Conservation (phyloP, 2,329 filamentous ascomycete species). For the Ophiosphaerella korrae region DNA sequence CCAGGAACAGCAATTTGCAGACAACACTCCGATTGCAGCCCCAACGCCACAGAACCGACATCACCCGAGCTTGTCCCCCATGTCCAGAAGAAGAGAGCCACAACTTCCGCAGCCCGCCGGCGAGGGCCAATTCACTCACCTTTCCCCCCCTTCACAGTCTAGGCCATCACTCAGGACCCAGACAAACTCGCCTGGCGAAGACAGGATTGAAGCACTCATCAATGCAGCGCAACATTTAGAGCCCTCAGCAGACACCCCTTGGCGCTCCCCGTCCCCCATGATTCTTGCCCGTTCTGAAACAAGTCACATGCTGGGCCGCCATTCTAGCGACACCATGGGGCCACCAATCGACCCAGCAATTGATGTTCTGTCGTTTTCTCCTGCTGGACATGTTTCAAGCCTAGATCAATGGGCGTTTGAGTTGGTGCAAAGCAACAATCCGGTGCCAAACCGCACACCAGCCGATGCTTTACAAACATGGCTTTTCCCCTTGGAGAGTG, state of each 20-base stretch:
- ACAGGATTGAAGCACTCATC: conserved; percentile 45
- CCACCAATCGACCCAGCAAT: conserved; percentile 47
- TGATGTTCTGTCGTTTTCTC: conserved; percentile 43
- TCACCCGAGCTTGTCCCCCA: conserved; percentile 32
- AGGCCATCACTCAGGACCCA: conserved; percentile 20
- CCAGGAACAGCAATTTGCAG: conserved; percentile 29
- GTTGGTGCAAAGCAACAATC: conserved; percentile 44
- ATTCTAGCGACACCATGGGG: conserved; percentile 40
- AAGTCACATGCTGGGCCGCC: conserved; percentile 28
- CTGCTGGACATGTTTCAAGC: conserved; percentile 40
- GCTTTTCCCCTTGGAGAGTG: conserved; percentile 43
- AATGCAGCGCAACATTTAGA: conserved; percentile 46
- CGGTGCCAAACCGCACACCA: conserved; percentile 42
- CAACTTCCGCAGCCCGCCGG: conserved; percentile 26
- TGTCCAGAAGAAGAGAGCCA: conserved; percentile 30
- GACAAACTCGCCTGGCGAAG: conserved; percentile 35
- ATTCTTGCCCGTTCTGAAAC: conserved; percentile 32
- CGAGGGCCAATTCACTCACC: conserved; percentile 27
- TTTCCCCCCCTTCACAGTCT: conserved; percentile 14
- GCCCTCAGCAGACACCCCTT: conserved; percentile 38
- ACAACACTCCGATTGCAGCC: conserved; percentile 25
- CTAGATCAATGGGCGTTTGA: conserved; percentile 47
- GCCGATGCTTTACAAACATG: conserved; percentile 45
- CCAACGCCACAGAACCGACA: conserved; percentile 29
- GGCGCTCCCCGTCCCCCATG: conserved; percentile 42